These are phyloP conservation scores for Apodospora peruviana DNA, from an alignment of 495 filamentous ascomycete genomes.

Conservation along the genomic window DNA sequence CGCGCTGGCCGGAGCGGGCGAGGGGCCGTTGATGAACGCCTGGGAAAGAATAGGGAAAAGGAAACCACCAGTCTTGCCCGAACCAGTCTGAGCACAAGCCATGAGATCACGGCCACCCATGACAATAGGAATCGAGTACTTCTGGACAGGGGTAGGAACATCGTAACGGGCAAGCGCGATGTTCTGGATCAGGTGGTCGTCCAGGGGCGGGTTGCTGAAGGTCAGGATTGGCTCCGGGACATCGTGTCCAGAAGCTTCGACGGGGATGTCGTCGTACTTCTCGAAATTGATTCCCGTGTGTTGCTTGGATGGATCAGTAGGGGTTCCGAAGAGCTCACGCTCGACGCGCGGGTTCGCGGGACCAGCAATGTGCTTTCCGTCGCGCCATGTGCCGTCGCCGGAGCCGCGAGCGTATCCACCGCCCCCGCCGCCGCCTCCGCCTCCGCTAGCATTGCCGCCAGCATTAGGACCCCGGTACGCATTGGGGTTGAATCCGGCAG, in stretches of 20 bases:
- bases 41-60: conserved; percentile 97
- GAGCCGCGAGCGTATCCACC: conserved; percentile 58
- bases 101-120: conserved; percentile 95
- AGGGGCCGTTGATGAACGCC: conserved; percentile 84
- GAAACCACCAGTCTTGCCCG: conserved; percentile 99
- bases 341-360: conserved; percentile 82
- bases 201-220: conserved; percentile 91
- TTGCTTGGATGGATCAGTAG: conserved; percentile 91
- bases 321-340: conserved; percentile 89
- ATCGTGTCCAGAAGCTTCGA: conserved; percentile 90
- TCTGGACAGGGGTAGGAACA: conserved; percentile 91
- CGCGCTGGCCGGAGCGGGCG: conserved; percentile 52
- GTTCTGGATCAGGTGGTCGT: conserved; percentile 85
- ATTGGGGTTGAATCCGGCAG: conserved; percentile 45
- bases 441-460: conserved; percentile 44
- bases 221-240: conserved; percentile 85
- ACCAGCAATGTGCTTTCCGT: conserved; percentile 93
- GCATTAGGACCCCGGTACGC: conserved; percentile 69
- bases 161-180: conserved; percentile 91
- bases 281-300: conserved; percentile 98
- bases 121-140: conserved; percentile 97
- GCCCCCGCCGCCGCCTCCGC: conserved; percentile 47
- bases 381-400: conserved; percentile 92
- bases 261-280: conserved; percentile 99
- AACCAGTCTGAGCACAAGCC: conserved; percentile 98